Evolutionary conservation across 257 asterid genomes (phyloP), one percentile per base, ranked within the genome.

Genomic region (Jacaranda copaia): DNA sequence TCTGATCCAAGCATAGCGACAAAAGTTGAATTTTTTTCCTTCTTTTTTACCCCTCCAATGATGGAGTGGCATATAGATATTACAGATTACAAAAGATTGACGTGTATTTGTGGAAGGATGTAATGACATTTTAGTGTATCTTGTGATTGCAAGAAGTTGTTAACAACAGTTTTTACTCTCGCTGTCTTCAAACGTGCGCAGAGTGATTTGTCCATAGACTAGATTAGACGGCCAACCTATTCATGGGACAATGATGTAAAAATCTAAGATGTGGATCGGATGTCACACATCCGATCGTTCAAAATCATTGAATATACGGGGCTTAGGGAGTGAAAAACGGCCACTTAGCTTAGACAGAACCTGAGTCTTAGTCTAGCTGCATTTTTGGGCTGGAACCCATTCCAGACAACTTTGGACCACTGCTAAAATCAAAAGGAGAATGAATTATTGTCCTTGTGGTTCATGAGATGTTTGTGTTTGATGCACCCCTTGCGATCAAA

Each of bases 41-140:
- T 19, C 59, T 40, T 73, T 73, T 79, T 70, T 56, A 12, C 8
- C 32, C 56, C 65, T 68, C 58, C 53, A 42, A n/a, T 52, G 62
- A 64, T 51, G 80, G 70, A 25, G 81, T 70, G 53, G 62, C 53
- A 25, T 71, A 70, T 75, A 79, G 73, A 48, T 82, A 40, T 38
- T 64, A 65, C 25, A 59, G 56, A 79, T 74, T n/a, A 42, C 12
- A 48, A 18, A 39, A 35, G 45, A 64, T 56, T 78, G 12, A 38
- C 35, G 68, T 74, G 76, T 74, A 77, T 77, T 61, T 48, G 65
- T 72, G 42, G 15, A 76, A 71, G 62, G 20, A 76, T 78, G 68
- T 70, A 56, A 25, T 68, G 72, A 76, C 7, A 51, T 13, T 52
- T 32, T 67, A 73, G 16, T 36, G 25, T 55, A 75, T 72, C 53